These are phyloP conservation scores for Amaranthus hypochondriacus DNA, from an alignment of 148 eudicot genomes.

Conservation along the genomic window DNA sequence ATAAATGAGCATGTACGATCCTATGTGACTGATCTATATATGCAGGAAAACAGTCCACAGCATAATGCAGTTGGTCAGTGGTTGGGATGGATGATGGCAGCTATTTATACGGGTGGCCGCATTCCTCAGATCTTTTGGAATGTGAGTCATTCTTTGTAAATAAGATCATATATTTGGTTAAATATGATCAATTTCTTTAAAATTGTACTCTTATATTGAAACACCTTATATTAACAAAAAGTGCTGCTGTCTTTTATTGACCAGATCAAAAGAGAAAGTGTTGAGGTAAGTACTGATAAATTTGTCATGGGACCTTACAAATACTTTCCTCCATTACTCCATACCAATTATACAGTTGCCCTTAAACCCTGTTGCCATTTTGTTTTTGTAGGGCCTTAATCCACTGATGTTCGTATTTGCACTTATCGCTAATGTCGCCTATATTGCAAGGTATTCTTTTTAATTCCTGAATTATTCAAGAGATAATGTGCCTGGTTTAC, in stretches of 20 bases:
- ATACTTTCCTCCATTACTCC: not conserved
- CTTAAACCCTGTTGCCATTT: not conserved
- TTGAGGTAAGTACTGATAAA: slow-evolving; percentile 42
- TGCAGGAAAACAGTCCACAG: slow-evolving; percentile 44
- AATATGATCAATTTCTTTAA: not conserved
- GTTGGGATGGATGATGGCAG: slow-evolving; percentile 98
- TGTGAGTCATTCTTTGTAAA: slow-evolving; percentile 37
- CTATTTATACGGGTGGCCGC: slow-evolving; percentile 92
- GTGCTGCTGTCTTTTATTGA: slow-evolving; percentile 11
- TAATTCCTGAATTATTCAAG: not conserved
- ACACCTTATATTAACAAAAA: slow-evolving; percentile 18
- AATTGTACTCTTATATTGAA: not conserved
- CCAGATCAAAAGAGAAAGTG: slow-evolving; percentile 89
- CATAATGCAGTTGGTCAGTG: slow-evolving; percentile 55
- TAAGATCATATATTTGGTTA: not conserved
- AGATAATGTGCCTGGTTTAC: not conserved
- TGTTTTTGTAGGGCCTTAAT: slow-evolving; percentile 74
- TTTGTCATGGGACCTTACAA: not conserved
- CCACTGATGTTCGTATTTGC: slow-evolving; percentile 96
- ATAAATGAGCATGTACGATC: not conserved
- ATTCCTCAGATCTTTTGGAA: slow-evolving; percentile 86
- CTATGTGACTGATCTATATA: not conserved
- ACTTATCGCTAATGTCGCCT: slow-evolving; percentile 72
- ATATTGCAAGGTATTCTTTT: slow-evolving; percentile 64
- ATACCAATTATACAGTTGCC: not conserved